These are phyloP conservation scores for Pisolithus albus DNA, from an alignment of 768 basidiomycete species.

Conservation along the genomic window DNA sequence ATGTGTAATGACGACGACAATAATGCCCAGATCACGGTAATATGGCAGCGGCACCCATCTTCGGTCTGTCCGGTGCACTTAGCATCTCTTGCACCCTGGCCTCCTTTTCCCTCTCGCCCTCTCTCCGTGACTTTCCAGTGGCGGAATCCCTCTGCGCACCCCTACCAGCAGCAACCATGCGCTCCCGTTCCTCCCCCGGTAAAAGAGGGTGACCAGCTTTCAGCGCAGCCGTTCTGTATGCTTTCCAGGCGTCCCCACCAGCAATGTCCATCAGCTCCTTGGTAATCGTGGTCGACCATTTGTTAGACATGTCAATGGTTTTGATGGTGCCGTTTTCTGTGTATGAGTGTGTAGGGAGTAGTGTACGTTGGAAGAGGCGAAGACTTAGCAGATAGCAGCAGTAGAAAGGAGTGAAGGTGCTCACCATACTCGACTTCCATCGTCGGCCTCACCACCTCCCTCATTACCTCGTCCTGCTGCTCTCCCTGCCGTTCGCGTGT, in stretches of 20 bases:
- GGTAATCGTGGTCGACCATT: slow-evolving; percentile 63
- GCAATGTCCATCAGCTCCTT: slow-evolving; percentile 65
- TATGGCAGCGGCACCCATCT: slow-evolving; percentile 35
- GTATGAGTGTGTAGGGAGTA: not conserved
- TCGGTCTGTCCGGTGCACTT: slow-evolving; percentile 21
- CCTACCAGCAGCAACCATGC: slow-evolving; percentile 10
- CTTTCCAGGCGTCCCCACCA: slow-evolving; percentile 53
- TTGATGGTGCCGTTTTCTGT: slow-evolving; percentile 44
- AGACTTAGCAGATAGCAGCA: too few relatives aligned
- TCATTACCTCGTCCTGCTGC: too few relatives aligned
- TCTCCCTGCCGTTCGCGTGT: slow-evolving; percentile 38
- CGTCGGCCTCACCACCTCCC: slow-evolving; percentile 46
- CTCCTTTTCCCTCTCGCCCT: slow-evolving; percentile 12
- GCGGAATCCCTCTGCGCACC: not conserved
- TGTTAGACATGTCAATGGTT: slow-evolving; percentile 51
- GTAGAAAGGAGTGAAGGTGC: slow-evolving; percentile 21
- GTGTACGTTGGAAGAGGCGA: not conserved
- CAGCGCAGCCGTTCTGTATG: slow-evolving; percentile 43
- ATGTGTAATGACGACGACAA: too few relatives aligned
- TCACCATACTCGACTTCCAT: slow-evolving; percentile 58
- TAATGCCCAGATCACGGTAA: slow-evolving; percentile 22
- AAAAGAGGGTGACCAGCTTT: slow-evolving; percentile 45
- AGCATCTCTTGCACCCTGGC: slow-evolving; percentile 27
- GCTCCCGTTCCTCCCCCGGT: slow-evolving; percentile 35
- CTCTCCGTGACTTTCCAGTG: not conserved